Conservation (phyloP, 805 yeast species). For the Spathaspora sp. region DNA sequence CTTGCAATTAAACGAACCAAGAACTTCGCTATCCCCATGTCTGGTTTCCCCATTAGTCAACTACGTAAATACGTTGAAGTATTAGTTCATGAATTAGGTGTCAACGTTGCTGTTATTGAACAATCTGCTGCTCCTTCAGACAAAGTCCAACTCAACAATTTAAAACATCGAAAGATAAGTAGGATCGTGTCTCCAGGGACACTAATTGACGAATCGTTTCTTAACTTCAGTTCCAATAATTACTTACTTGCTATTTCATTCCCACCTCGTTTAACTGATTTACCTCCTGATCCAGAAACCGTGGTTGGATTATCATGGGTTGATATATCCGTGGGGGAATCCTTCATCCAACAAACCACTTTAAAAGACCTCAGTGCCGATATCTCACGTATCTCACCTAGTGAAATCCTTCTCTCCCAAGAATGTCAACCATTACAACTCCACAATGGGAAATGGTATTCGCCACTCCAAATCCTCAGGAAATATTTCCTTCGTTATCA, state of each 20-base stretch:
- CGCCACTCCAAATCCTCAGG: slow-evolving; percentile 54
- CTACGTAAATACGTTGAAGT: slow-evolving; percentile 70
- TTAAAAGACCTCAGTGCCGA: slow-evolving; percentile 63
- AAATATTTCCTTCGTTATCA: slow-evolving; percentile 59
- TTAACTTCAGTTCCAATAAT: slow-evolving; percentile 70
- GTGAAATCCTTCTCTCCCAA: slow-evolving; percentile 66
- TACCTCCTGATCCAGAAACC: slow-evolving; percentile 35
- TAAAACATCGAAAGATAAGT: slow-evolving; percentile 64
- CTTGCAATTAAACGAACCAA: slow-evolving; percentile 54
- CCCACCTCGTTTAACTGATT: slow-evolving; percentile 43
- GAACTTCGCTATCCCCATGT: slow-evolving; percentile 59
- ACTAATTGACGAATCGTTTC: slow-evolving; percentile 76
- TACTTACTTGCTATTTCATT: slow-evolving; percentile 63
- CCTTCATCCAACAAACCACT: slow-evolving; percentile 63
- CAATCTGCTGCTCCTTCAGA: slow-evolving; percentile 38
- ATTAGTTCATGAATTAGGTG: slow-evolving; percentile 65
- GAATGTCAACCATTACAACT: slow-evolving; percentile 37
- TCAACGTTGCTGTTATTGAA: slow-evolving; percentile 80
- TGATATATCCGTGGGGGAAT: slow-evolving; percentile 81
- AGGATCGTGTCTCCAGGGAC: slow-evolving; percentile 93
- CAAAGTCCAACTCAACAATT: slow-evolving; percentile 18
- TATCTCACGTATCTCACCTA: slow-evolving; percentile 73
- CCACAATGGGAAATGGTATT: slow-evolving; percentile 49
- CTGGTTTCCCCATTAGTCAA: slow-evolving; percentile 82
- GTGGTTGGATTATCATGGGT: slow-evolving; percentile 81